phyloP scores from a whole-genome alignment of 208 protist species.

The Zelonia costaricensis region DNA sequence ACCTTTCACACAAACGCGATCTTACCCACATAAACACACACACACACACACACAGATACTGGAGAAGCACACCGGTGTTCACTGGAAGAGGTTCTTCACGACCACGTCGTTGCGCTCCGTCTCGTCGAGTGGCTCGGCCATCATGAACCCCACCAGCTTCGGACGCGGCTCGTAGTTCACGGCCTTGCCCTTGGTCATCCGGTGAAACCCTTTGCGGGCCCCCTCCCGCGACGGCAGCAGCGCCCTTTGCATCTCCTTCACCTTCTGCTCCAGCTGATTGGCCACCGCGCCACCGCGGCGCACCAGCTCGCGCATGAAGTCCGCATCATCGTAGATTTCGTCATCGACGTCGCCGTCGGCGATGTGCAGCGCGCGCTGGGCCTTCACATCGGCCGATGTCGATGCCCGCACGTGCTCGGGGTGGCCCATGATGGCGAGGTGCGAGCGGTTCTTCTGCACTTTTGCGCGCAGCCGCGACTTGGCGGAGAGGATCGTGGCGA shows the following conservation, averaged over 20 bases:
- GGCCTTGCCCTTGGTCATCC: slow-evolving; percentile 79
- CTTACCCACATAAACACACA: neutral
- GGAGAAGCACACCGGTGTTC: no score
- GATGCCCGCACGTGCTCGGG: slow-evolving; percentile 56
- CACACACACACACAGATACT: neutral
- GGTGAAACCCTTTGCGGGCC: slow-evolving; percentile 70
- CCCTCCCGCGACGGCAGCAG: slow-evolving; percentile 34
- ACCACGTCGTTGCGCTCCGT: slow-evolving; percentile 72
- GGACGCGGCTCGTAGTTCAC: slow-evolving; percentile 80
- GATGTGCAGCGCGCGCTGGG: slow-evolving; percentile 62
- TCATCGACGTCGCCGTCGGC: slow-evolving; percentile 78
- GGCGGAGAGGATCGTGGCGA: slow-evolving; percentile 64
- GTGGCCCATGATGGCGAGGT: slow-evolving; percentile 70
- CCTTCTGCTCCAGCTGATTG: slow-evolving; percentile 61
- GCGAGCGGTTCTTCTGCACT: slow-evolving; percentile 75
- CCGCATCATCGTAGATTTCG: slow-evolving; percentile 82
- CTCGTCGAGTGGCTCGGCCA: slow-evolving; percentile 56
- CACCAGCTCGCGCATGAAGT: slow-evolving; percentile 83
- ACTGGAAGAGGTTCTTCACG: slow-evolving; percentile 80
- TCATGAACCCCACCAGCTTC: slow-evolving; percentile 82
- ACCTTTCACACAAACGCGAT: neutral
- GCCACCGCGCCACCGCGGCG: slow-evolving; percentile 58
- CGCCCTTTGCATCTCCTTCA: slow-evolving; percentile 36
- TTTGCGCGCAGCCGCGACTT: slow-evolving; percentile 59
- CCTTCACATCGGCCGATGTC: slow-evolving; percentile 36